phyloP scores from a whole-genome alignment of 2,329 filamentous ascomycete genomes.

The Aulographum hederae region DNA sequence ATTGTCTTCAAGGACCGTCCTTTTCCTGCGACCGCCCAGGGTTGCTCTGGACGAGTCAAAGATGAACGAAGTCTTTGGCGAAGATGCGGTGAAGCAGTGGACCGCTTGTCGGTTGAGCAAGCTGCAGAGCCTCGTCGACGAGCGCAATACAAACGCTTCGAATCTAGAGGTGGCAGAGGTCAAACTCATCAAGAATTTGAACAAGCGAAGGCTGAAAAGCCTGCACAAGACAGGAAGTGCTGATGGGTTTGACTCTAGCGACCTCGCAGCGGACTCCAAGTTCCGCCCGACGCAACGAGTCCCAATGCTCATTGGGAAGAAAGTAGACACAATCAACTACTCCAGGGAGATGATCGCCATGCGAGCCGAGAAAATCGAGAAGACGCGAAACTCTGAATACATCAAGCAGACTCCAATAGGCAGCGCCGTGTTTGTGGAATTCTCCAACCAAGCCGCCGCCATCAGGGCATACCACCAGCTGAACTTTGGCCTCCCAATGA shows the following conservation, averaged over 20 bases:
- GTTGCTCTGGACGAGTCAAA: conserved; percentile 61
- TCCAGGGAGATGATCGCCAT: conserved; percentile 56
- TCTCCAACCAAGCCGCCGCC: conserved; percentile 61
- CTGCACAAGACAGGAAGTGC: too few species aligned
- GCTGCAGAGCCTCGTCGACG: conserved; percentile 62
- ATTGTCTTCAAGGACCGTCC: conserved; percentile 75
- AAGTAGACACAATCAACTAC: conserved; percentile 87
- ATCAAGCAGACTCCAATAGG: background rate
- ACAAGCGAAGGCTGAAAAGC: conserved; percentile 42
- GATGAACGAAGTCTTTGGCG: conserved; percentile 44
- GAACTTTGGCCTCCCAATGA: conserved; percentile 23
- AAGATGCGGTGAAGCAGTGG: conserved; percentile 53
- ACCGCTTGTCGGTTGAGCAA: conserved; percentile 60
- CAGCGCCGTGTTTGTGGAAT: conserved; percentile 73
- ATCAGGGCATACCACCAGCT: conserved; percentile 69
- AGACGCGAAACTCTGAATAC: conserved; percentile 33
- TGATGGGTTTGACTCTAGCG: conserved; percentile 27
- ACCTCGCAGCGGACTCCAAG: background rate
- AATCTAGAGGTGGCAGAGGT: conserved; percentile 77
- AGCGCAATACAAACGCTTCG: conserved; percentile 63
- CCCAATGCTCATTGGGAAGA: conserved; percentile 54
- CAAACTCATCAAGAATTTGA: conserved; percentile 63
- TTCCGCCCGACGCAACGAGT: conserved; percentile 55
- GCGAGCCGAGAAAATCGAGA: conserved; percentile 51
- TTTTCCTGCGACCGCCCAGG: conserved; percentile 52